Evolutionary conservation across 1,284 basidiomycete genomes (phyloP), one percentile per base, ranked within the genome.

Genomic region (Cutaneotrichosporon sp.): DNA sequence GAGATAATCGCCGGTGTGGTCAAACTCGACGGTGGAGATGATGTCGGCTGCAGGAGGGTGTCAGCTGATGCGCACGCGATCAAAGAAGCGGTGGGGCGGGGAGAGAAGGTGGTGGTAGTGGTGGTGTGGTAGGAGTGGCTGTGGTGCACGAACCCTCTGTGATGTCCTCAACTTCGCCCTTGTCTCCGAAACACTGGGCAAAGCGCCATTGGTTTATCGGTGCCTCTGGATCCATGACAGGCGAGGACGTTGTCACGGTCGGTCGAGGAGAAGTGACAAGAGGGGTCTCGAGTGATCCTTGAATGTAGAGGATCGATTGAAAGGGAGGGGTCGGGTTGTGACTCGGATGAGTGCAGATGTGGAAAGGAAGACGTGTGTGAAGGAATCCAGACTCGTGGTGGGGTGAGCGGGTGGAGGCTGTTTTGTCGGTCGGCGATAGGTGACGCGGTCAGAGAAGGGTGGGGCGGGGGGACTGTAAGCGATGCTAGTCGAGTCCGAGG

Each of bases 11-110:
- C 97, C 97, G 54, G 97, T 98, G 66, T 97, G 95, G 80, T 99
- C 97, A 77, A 99, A 99, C 83, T 99, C 97, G 79, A 99, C 97
- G 61, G 95, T 97, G 54, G 97, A 95, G 83, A 98, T 99, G 85
- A 95, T 94, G 84, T 97, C 94, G 83, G 94, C 94, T 95, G 81
- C 11, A 49, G n/a, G 25, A 22, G 31, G 20, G 61, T 29, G 38
- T 57, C 38, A 59, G 51, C 54, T 55, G 5, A 11, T 51, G 45
- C 27, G 57, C 25, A 58, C 42, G 36, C 16, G 34, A 16, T 46
- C n/a, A 51, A 31, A 50, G 53, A 33, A 50, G 24, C 25, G 36
- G 38, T 29, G 29, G 9, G 18, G 18, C 16, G 7, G 18, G 18
- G 38, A 18, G n/a, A 42, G 38, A 9, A 42, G 34, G 34, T 13